Base-by-base conservation (phyloP, 345 rosid genomes). In the Lumnitzera littorea region DNA sequence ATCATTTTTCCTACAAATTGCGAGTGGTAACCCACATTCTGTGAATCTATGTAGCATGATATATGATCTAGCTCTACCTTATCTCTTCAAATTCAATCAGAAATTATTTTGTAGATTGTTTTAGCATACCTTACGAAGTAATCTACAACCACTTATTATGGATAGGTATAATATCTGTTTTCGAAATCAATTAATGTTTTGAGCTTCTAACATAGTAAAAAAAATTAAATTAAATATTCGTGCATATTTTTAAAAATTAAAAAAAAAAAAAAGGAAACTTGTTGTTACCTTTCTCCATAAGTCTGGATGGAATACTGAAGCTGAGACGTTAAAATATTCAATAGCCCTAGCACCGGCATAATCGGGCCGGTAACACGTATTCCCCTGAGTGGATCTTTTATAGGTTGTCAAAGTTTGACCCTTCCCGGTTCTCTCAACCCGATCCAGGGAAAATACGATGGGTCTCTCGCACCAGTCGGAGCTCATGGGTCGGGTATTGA, bases 401-500 rank as follows among this genome's bases (percentile, higher is more conserved):
- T 92, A 89, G 13, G 67, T 79, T 43, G 91, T 87, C 76, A 80
- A 47, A 6, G 79, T 80, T 63, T 70, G 49, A 14, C 72, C 75
- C 31, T 36, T 57, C 2, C 75, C 81, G 2, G 59, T 31, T 12
- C 48, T 62, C 61, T 76, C 63, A 15, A 72, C 77, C 63, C 75
- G 65, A 48, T 89, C 88, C 71, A 92, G 53, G 72, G 84, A 87
- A 71, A 77, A 89, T 13, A 81, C 47, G 47, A 92, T 24, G 23
- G 98, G 96, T 62, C 77, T 72, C 50, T 81, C 60, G 31, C 98
- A 85, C 27, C 88, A 83, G 68, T 78, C 73, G 0, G 53, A 20
- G 56, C 79, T 74, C 25, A 76, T n/a, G 63, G 82, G 71, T 66
- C 84, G 86, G 60, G 91, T 87, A 72, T 92, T 79, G 31, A 89